Conservation (phyloP, 2,329 filamentous ascomycete genomes). For the Xylariaceae sp. region DNA sequence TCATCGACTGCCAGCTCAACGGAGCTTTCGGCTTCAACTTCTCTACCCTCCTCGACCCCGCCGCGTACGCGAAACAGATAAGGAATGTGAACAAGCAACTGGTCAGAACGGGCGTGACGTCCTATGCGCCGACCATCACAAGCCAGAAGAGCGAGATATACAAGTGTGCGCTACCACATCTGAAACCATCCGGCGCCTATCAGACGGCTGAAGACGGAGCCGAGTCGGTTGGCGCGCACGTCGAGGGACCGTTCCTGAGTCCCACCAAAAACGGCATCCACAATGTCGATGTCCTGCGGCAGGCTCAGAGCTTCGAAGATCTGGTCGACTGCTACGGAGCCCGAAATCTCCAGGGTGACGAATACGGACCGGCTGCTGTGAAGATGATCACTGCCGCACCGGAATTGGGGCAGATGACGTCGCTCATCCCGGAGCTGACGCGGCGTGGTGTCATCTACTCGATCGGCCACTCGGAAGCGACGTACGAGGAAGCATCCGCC, state of each 20-base stretch:
- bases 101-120: slow-evolving; percentile 76
- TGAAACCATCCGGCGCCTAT: slow-evolving; percentile 62
- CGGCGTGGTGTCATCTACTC: slow-evolving; percentile 66
- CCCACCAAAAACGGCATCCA: slow-evolving; percentile 84
- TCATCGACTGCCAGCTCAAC: slow-evolving; percentile 90
- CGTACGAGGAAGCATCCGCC: slow-evolving; percentile 71
- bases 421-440: slow-evolving; percentile 61
- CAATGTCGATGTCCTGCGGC: slow-evolving; percentile 64
- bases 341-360: slow-evolving; percentile 52
- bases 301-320: slow-evolving; percentile 59
- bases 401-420: slow-evolving; percentile 66
- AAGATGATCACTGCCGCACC: slow-evolving; percentile 84
- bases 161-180: slow-evolving; percentile 69
- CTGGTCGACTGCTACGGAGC: slow-evolving; percentile 67
- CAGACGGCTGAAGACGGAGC: slow-evolving; percentile 64
- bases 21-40: slow-evolving; percentile 93
- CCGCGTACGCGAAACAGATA: slow-evolving; percentile 66
- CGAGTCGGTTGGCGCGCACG: slow-evolving; percentile 84
- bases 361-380: slow-evolving; percentile 43
- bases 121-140: slow-evolving; percentile 79
- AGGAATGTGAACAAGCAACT: slow-evolving; percentile 65
- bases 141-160: slow-evolving; percentile 80
- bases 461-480: slow-evolving; percentile 82
- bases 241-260: slow-evolving; percentile 84
- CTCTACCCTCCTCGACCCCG: slow-evolving; percentile 64